Base-by-base conservation (phyloP, 768 basidiomycete genomes). In the Lentinula aciculospora region DNA sequence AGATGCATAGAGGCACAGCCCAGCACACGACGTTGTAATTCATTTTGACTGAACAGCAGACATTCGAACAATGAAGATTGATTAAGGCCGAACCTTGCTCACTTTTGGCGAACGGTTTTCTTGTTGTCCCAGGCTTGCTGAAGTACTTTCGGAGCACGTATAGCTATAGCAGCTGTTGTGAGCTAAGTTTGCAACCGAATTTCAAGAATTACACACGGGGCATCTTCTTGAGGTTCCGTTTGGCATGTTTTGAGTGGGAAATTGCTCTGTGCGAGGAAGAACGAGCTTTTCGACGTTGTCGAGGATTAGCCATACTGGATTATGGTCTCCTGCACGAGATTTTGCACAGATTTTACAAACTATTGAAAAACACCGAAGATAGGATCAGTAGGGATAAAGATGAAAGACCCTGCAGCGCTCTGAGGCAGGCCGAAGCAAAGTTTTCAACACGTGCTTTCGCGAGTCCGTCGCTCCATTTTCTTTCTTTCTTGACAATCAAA, bases 51-150 rank as follows among this genome's bases (percentile, higher is more conserved):
- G 37, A 54, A 36, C 53, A 44, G 53, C 19, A 40, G 53, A 36
- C 37, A 45, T 27, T 10, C 27, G 28, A 53, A 36, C 25, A 53
- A 39, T 28, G 36, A 21, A 23, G 12, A 4, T 39, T 36, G 49
- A 50, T 53, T 53, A 25, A 53, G 32, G 23, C 12, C 13, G 36
- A 36, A 39, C 51, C 32, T 23, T 32, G 68, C 87, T 65, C 66
- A 96, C 94, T 97, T 98, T 81, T 98, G 95, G 61, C 81, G 82
- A 17, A 95, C 86, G 10, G 94, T 98, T 73, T 91, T 92, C 51
- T 74, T 75, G 63, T 83, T 83, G 70, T 98, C 90, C 94, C 94
- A 98, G 56, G 85, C 85, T 45, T 89, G 84, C 67, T 89, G 89
- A 61, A 97, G 74, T 9, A 81, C 77, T 67, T 88, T 86, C 1